A percentile compares a stretch with the other conserved stretches of the same genome.
These are phyloP conservation scores for Talaromyces wortmannii DNA, from an alignment of 495 filamentous ascomycete genomes.

Conservation along the genomic window DNA sequence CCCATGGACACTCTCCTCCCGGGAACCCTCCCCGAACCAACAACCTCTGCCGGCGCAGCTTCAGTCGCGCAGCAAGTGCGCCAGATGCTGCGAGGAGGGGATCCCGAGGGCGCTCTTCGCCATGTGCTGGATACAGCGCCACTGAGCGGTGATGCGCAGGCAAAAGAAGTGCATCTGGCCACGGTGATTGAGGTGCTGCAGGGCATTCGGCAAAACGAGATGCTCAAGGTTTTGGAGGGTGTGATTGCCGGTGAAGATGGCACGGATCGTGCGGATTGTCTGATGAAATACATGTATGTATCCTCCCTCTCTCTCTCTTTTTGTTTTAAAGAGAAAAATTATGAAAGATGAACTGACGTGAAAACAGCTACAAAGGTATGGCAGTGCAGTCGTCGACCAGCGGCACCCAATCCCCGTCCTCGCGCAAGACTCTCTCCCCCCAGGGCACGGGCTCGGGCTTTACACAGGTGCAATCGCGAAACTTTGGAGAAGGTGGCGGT, in stretches of 20 bases:
- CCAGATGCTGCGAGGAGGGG: conserved; percentile 77
- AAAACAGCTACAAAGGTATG: conserved; percentile 78
- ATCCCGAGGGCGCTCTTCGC: conserved; percentile 76
- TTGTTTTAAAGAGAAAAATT: neutral
- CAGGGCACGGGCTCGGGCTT: conserved; percentile 70
- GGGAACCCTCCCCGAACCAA: conserved; percentile 50
- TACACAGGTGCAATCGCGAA: conserved; percentile 68
- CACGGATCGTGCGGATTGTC: conserved; percentile 51
- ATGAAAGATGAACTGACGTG: neutral
- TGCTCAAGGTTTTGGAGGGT: conserved; percentile 73
- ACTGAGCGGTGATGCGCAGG: conserved; percentile 62
- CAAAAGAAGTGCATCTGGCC: conserved; percentile 78
- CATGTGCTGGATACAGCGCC: conserved; percentile 71
- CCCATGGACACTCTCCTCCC: conserved; percentile 72
- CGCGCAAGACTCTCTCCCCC: conserved; percentile 56
- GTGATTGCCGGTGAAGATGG: conserved; percentile 68
- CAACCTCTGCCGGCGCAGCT: conserved; percentile 65
- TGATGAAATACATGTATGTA: conserved; percentile 48
- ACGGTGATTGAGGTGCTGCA: conserved; percentile 84
- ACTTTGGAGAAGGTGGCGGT: conserved; percentile 65
- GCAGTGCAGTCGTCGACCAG: conserved; percentile 31
- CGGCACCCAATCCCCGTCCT: conserved; percentile 27
- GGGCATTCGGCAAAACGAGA: conserved; percentile 83
- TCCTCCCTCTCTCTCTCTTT: conserved; percentile 1
- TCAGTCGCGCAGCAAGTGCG: conserved; percentile 68